Percentiles rank a stretch among this genome's conserved stretches.
Evolutionary conservation across 2,329 filamentous ascomycete species (phyloP).

Genomic region (Stagonosporopsis chrysanthemi): DNA sequence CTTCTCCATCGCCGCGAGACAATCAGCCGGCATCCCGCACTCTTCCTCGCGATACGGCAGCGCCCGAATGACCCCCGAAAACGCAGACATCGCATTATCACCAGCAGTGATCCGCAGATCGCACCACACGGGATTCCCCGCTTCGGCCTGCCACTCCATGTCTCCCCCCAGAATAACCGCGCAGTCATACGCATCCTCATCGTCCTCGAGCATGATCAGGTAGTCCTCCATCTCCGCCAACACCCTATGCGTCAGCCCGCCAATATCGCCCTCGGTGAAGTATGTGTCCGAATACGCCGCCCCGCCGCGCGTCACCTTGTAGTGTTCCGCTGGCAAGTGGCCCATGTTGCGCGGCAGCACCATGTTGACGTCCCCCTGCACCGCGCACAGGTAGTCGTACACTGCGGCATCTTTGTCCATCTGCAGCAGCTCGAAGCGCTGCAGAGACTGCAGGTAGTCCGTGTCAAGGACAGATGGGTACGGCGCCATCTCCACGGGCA

Average conservation of each 20-base stretch:
- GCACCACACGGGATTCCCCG: no score
- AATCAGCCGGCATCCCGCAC: neutral
- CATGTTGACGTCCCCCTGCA: neutral
- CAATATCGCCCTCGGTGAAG: neutral
- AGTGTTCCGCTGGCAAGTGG: neutral
- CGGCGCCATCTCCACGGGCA: no score
- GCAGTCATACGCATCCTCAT: neutral
- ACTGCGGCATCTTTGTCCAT: neutral
- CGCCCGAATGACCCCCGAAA: neutral
- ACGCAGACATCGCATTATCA: neutral
- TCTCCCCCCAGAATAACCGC: neutral
- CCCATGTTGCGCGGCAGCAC: neutral
- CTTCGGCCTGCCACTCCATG: no score
- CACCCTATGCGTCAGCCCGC: neutral
- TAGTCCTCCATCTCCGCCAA: neutral
- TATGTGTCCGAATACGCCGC: neutral
- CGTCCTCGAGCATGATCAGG: neutral
- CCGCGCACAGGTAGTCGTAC: neutral
- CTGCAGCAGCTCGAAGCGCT: no score
- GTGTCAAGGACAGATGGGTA: no score
- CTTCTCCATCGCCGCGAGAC: neutral
- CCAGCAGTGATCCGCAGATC: no score
- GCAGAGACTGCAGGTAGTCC: no score
- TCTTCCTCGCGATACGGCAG: neutral
- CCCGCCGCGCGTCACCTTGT: neutral